Percentiles rank a stretch among this genome's conserved stretches.
These are phyloP conservation scores for Metarhizium brunneum DNA, from an alignment of 2,329 filamentous ascomycete genomes.

Conservation along the genomic window DNA sequence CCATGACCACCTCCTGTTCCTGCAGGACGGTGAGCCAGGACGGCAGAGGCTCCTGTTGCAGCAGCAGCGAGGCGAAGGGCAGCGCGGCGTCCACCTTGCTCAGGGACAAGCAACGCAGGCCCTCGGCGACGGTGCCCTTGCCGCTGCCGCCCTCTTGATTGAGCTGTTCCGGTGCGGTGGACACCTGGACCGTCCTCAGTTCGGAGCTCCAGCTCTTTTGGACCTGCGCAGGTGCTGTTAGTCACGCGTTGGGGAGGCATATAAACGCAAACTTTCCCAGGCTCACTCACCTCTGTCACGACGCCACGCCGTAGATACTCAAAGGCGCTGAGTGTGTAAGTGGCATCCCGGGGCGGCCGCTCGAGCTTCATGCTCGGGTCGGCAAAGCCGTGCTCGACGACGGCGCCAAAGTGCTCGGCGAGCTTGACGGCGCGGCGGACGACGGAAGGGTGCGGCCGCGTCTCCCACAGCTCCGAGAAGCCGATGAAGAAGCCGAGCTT, in stretches of 20 bases:
- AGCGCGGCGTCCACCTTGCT: not conserved
- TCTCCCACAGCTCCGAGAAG: slow-evolving; percentile 25
- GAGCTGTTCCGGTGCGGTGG: not conserved
- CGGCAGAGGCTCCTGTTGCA: not conserved
- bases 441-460: slow-evolving; percentile 21
- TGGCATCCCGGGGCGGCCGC: slow-evolving; percentile 3
- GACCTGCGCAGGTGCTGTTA: slow-evolving; percentile 7
- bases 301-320: slow-evolving; percentile 24
- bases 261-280: no score
- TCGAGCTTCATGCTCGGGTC: not conserved
- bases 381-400: slow-evolving; percentile 19
- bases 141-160: not conserved
- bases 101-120: not conserved
- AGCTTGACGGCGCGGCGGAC: slow-evolving; percentile 26
- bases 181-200: slow-evolving; percentile 6
- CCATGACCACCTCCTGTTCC: slow-evolving; percentile 8
- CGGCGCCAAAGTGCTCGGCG: slow-evolving; percentile 25
- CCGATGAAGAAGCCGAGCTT: slow-evolving; percentile 26
- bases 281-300: slow-evolving; percentile 13
- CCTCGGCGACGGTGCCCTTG: not conserved
- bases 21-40: slow-evolving; percentile 4
- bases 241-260: no score
- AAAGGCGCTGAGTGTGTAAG: slow-evolving; percentile 21
- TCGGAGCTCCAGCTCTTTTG: slow-evolving; percentile 20
- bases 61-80: not conserved